Conservation (phyloP, 1,139 yeast species). For the Zygosaccharomyces sapae region DNA sequence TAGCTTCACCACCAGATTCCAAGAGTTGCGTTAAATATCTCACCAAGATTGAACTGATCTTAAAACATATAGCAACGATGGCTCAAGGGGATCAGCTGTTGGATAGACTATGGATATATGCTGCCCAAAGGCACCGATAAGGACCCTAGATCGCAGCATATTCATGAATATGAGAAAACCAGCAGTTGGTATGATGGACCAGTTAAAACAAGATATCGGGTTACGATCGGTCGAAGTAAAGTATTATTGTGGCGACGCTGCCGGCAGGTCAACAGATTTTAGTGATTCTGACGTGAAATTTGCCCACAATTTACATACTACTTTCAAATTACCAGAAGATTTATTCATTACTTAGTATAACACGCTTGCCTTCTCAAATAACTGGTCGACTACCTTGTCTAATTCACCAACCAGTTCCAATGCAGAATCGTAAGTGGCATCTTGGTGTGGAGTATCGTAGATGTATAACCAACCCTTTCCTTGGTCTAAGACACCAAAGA, state of each 20-base stretch:
- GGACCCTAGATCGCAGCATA: slow-evolving; percentile 31
- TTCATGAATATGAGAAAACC: slow-evolving; percentile 65
- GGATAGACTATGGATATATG: slow-evolving; percentile 52
- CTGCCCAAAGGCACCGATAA: slow-evolving; percentile 54
- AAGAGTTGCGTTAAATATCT: slow-evolving; percentile 52
- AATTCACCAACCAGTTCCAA: slow-evolving; percentile 82
- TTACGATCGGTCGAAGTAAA: slow-evolving; percentile 35
- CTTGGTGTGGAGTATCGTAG: slow-evolving; percentile 84
- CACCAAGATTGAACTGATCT: slow-evolving; percentile 43
- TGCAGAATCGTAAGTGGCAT: slow-evolving; percentile 84
- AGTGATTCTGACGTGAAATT: slow-evolving; percentile 72
- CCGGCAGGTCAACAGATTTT: slow-evolving; percentile 73
- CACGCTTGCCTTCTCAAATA: slow-evolving; percentile 89
- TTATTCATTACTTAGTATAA: slow-evolving; percentile 46
- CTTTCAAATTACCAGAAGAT: slow-evolving; percentile 69
- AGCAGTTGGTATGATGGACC: slow-evolving; percentile 62
- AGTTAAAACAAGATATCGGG: slow-evolving; percentile 39
- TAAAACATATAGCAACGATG: slow-evolving; percentile 22
- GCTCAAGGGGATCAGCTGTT: slow-evolving; percentile 24
- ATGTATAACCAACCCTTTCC: slow-evolving; percentile 97
- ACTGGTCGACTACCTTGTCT: slow-evolving; percentile 82
- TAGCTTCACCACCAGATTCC: slow-evolving; percentile 40
- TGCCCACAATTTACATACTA: slow-evolving; percentile 54
- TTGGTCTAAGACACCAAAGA: slow-evolving; percentile 94
- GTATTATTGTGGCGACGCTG: slow-evolving; percentile 92